Conservation (phyloP, 495 filamentous ascomycete genomes). For the Talaromyces ruber region DNA sequence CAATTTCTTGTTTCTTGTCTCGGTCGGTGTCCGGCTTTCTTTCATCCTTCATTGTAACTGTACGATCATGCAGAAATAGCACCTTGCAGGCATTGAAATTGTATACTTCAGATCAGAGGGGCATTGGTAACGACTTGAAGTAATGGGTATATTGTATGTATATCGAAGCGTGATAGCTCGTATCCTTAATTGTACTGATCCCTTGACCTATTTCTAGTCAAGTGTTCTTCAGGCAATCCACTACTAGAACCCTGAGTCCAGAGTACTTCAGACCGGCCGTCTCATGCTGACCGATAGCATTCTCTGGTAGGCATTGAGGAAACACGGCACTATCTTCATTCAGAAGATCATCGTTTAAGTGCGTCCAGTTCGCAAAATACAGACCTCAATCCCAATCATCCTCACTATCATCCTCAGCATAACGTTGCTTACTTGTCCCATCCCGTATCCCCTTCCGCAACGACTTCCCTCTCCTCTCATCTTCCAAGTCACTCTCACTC, state of each 20-base stretch:
- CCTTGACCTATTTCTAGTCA: neutral
- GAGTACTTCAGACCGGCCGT: neutral
- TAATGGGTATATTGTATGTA: neutral
- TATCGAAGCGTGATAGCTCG: neutral
- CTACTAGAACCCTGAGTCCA: neutral
- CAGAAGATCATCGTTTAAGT: neutral
- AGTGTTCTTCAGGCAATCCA: neutral
- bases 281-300: neutral
- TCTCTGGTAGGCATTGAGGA: neutral
- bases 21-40: constrained; percentile 9
- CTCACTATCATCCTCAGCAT: constrained; percentile 40
- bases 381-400: constrained; percentile 59
- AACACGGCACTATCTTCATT: neutral
- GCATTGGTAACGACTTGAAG: neutral
- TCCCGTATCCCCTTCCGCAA: constrained; percentile 42
- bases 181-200: neutral
- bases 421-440: constrained; percentile 14
- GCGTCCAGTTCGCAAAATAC: constrained; percentile 4
- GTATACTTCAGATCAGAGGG: neutral
- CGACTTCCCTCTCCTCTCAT: constrained; percentile 28
- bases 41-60: constrained; percentile 13
- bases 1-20: constrained; percentile 4
- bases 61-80: constrained; percentile 30
- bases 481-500: constrained; percentile 16
- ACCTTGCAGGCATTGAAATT: neutral